Base-by-base conservation (phyloP, 805 yeast genomes). In the Candida endomychidarum region DNA sequence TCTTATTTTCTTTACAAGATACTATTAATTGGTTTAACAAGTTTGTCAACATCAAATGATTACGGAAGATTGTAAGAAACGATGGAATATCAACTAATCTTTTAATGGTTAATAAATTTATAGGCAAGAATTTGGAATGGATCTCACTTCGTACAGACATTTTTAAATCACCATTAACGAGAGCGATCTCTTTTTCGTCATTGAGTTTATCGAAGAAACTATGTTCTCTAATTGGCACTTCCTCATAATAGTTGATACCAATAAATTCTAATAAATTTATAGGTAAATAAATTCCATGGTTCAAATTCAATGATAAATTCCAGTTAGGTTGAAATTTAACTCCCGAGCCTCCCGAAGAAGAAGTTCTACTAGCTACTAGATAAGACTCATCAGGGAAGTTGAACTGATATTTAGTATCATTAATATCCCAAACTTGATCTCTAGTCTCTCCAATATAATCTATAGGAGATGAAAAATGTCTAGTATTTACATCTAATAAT, bases 41-140 rank as follows among this genome's bases (percentile, higher is more conserved):
- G 37, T 56, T 65, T 12, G 50, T 45, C 21, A 69, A 47, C 2
- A 61, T 58, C 17, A 61, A 23, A 33, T 53, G 60, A 44, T 61
- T 68, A 8, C 74, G 49, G 9, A 65, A 47, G 1, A 57, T 48
- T 2, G 66, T 60, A 2, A 68, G 34, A 11, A 64, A 31, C 7
- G 26, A 43, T 2, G 58, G 35, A 2, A 67, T 47, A 21, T 60
- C 63, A 16, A 40, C 39, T 24, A 68, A 30, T 28, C 48, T 53
- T 20, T 47, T 48, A 9, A 68, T 45, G 1, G 50, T 41, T 6
- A 67, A 19, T 8, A 54, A 46, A 14, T 38, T 45, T 5, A 69
- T 41, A 6, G 57, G 47, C 2, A 57, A 39, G 34, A 58, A 55
- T 11, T 51, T 48, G 3, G 55, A 52, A 14, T 54, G 44, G 8